phyloP scores from a whole-genome alignment of 1,284 basidiomycete species.

The Moesziomyces sp. region DNA sequence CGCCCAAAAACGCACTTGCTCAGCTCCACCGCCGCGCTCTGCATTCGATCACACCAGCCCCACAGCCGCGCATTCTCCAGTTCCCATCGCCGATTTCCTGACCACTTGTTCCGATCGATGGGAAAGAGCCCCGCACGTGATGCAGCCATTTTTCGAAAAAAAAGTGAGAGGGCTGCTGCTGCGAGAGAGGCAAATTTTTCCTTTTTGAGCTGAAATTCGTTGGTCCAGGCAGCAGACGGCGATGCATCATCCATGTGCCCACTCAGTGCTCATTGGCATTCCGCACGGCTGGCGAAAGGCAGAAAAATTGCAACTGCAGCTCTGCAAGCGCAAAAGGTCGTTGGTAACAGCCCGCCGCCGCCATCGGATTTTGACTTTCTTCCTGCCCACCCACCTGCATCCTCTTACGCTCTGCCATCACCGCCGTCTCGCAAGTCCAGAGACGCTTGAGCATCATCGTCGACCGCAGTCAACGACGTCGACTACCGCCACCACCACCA shows the following conservation, averaged over 20 bases:
- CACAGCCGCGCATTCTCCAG: too few relatives aligned
- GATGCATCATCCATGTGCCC: too few relatives aligned
- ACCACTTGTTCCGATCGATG: too few relatives aligned
- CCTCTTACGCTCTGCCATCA: background rate
- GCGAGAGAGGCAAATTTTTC: constrained; percentile 29
- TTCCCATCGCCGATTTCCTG: too few relatives aligned
- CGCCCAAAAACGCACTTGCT: background rate
- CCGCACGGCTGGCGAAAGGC: too few relatives aligned
- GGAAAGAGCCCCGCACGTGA: too few relatives aligned
- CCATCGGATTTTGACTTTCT: background rate
- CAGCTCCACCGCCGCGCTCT: background rate
- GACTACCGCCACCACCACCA: background rate
- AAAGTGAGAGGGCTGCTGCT: background rate
- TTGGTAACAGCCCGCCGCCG: too few relatives aligned
- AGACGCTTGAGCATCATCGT: constrained; percentile 7
- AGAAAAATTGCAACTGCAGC: too few relatives aligned
- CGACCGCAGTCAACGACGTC: too few relatives aligned
- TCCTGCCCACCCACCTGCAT: constrained; percentile 4
- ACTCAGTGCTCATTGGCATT: too few relatives aligned
- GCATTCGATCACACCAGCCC: too few relatives aligned
- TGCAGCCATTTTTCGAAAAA: background rate
- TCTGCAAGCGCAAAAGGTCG: too few relatives aligned
- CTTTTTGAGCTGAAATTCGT: constrained; percentile 7
- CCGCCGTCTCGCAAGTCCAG: constrained; percentile 5
- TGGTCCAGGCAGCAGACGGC: background rate